Evolutionary conservation across 495 filamentous ascomycete genomes (phyloP).

Genomic region (Xylaria cubensis): DNA sequence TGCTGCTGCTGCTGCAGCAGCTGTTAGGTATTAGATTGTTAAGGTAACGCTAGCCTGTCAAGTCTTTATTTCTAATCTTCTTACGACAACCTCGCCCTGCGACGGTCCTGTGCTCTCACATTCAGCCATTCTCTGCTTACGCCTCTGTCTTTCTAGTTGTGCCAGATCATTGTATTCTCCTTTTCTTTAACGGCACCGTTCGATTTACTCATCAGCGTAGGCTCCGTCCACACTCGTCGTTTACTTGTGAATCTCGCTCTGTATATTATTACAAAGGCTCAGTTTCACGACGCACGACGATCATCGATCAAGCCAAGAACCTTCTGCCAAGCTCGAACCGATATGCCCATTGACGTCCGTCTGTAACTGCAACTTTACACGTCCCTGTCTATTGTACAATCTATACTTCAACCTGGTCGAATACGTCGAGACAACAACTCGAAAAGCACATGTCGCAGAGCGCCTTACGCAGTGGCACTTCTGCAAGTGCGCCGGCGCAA

Average conservation of each 20-base stretch:
- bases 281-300: background rate
- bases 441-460: slow-evolving; percentile 32
- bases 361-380: slow-evolving; percentile 2
- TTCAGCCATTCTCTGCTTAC: slow-evolving; percentile 18
- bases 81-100: slow-evolving; percentile 2
- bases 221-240: background rate
- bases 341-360: slow-evolving; percentile 29
- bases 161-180: slow-evolving; percentile 9
- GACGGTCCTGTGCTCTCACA: background rate
- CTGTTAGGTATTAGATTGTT: background rate
- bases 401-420: background rate
- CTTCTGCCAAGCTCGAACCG: slow-evolving; percentile 1
- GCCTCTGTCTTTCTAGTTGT: slow-evolving; percentile 3
- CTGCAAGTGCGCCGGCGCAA: slow-evolving; percentile 48
- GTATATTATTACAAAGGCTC: slow-evolving; percentile 4
- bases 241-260: background rate
- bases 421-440: slow-evolving; percentile 1
- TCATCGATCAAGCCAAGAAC: background rate
- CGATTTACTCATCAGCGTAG: background rate
- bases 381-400: background rate
- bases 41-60: background rate
- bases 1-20: background rate
- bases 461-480: slow-evolving; percentile 26
- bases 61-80: slow-evolving; percentile 19
- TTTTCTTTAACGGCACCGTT: background rate